A percentile compares a stretch with the other conserved stretches of the same genome.
Conservation (phyloP, 108 stramenopile species). For the Stephanodiscus minutulus region DNA sequence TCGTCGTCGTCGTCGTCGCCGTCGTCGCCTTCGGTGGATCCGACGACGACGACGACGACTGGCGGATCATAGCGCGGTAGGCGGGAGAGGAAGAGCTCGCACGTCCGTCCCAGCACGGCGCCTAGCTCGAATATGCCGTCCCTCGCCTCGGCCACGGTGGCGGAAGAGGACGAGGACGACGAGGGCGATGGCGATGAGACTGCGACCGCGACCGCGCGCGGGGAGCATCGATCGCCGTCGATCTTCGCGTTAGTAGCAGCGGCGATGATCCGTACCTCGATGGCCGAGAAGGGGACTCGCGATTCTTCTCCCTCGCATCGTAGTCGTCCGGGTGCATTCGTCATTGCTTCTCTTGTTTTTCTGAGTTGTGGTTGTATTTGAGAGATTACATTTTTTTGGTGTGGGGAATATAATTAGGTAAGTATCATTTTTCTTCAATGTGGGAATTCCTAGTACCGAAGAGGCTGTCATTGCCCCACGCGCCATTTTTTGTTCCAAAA, state of each 20-base stretch:
- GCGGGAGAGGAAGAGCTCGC: constrained; percentile 14
- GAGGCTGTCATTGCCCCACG: too few species aligned
- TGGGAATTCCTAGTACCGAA: too few species aligned
- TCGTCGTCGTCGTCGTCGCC: neutral
- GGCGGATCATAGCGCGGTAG: constrained; percentile 1
- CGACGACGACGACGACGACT: neutral
- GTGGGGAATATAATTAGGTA: too few species aligned
- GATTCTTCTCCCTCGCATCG: too few species aligned
- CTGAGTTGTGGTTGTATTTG: too few species aligned
- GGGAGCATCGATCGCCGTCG: neutral
- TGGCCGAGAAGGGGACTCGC: neutral
- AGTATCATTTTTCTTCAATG: too few species aligned
- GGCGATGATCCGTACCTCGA: neutral
- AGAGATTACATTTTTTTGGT: too few species aligned
- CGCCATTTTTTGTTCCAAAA: too few species aligned
- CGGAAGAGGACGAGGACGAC: neutral
- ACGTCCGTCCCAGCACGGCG: constrained; percentile 14
- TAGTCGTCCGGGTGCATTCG: too few species aligned
- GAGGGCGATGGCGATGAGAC: neutral
- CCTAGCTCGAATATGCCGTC: constrained; percentile 27
- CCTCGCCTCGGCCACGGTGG: constrained; percentile 20
- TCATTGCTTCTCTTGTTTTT: too few species aligned
- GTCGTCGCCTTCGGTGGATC: neutral
- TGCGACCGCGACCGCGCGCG: too few species aligned
- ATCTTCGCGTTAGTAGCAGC: neutral